These are phyloP conservation scores for Pugionium cornutum DNA, from an alignment of 345 rosid genomes.

Conservation along the genomic window DNA sequence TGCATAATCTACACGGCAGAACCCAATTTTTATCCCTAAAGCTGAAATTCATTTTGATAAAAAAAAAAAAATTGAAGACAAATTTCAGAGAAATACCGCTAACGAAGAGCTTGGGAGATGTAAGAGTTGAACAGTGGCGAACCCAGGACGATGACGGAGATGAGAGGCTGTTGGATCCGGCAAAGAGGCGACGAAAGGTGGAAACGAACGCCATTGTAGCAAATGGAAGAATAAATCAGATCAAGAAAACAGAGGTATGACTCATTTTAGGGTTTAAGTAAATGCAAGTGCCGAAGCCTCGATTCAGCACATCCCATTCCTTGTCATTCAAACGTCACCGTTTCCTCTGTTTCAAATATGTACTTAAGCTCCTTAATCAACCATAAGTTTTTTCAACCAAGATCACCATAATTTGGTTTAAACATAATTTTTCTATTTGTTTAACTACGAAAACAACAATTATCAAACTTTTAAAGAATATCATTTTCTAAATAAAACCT, in stretches of 20 bases:
- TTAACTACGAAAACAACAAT: too few relatives aligned
- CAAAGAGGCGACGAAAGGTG: constrained; percentile 49
- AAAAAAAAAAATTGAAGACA: neutral
- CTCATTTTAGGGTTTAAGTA: neutral
- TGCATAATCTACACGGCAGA: neutral
- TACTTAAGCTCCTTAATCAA: too few relatives aligned
- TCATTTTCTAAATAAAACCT: too few relatives aligned
- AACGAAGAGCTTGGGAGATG: constrained; percentile 79
- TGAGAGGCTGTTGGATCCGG: constrained; percentile 40
- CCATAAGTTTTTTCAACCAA: too few relatives aligned
- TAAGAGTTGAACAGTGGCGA: constrained; percentile 63
- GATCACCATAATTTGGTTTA: too few relatives aligned
- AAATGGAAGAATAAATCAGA: neutral
- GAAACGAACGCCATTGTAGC: constrained; percentile 61
- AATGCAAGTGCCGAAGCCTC: too few relatives aligned
- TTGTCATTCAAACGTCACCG: too few relatives aligned
- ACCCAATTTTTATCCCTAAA: neutral
- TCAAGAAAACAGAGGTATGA: neutral
- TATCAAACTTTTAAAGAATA: too few relatives aligned
- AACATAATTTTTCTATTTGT: too few relatives aligned
- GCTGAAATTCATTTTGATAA: neutral
- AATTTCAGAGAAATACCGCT: constrained; percentile 49
- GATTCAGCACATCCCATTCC: too few relatives aligned
- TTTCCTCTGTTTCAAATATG: too few relatives aligned
- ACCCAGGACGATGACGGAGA: constrained; percentile 37